These are phyloP conservation scores for Boletus vinaceobasis DNA, from an alignment of 768 basidiomycete genomes.

Conservation along the genomic window DNA sequence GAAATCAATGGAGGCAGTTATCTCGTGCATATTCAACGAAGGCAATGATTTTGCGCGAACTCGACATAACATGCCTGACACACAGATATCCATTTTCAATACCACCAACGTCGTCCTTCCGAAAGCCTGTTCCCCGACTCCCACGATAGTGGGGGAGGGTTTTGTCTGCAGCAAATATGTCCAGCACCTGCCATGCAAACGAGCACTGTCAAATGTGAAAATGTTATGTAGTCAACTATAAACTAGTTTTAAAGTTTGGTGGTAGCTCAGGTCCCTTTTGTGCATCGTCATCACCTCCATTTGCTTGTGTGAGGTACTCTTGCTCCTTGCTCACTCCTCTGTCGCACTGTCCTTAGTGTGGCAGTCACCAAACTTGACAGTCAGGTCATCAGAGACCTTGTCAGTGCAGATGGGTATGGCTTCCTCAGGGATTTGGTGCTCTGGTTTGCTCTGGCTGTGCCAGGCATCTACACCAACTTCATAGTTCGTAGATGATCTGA, in stretches of 20 bases:
- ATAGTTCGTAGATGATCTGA: constrained; percentile 52
- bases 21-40: not conserved
- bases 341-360: constrained; percentile 84
- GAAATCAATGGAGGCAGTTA: not conserved
- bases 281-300: constrained; percentile 67
- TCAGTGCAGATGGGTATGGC: too few relatives aligned
- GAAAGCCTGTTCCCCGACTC: not conserved
- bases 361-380: constrained; percentile 88
- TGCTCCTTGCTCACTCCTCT: constrained; percentile 72
- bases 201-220: too few relatives aligned
- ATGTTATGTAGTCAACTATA: too few relatives aligned
- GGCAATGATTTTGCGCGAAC: too few relatives aligned
- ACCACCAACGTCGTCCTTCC: too few relatives aligned
- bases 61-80: not conserved
- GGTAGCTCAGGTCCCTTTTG: constrained; percentile 69
- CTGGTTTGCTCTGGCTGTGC: too few relatives aligned
- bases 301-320: constrained; percentile 64
- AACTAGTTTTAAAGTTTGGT: too few relatives aligned
- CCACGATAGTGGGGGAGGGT: too few relatives aligned
- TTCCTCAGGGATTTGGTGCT: too few relatives aligned
- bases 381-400: constrained; percentile 82
- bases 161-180: too few relatives aligned
- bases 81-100: not conserved
- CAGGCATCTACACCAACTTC: constrained; percentile 93
- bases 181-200: too few relatives aligned